phyloP scores from a whole-genome alignment of 441 rosid species.

The Adansonia rubrostipa region DNA sequence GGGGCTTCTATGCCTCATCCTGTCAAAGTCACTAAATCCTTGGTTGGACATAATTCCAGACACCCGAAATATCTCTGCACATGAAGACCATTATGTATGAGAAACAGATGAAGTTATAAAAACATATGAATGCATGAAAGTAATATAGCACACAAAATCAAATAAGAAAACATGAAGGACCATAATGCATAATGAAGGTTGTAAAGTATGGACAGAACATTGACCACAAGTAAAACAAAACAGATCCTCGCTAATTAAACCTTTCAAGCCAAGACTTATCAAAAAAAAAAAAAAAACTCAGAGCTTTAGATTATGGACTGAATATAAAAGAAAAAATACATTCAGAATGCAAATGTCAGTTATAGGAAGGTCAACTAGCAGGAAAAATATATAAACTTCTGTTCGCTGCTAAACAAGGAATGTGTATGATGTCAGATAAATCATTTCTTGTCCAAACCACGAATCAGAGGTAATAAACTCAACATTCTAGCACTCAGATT shows the following conservation, averaged over 20 bases:
- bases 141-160: neutral
- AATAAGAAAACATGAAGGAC: neutral
- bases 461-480: neutral
- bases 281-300: neutral
- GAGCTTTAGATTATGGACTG: neutral
- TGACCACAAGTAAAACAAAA: neutral
- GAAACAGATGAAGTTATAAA: neutral
- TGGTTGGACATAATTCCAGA: constrained; percentile 89
- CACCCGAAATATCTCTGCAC: constrained; percentile 79
- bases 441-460: neutral
- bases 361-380: neutral
- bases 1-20: constrained; percentile 89
- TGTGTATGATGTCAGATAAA: neutral
- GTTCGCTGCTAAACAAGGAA: neutral
- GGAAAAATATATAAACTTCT: neutral
- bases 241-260: neutral
- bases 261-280: neutral
- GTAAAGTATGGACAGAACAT: neutral
- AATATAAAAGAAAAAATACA: neutral
- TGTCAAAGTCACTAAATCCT: constrained; percentile 80
- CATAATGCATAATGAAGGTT: neutral
- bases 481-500: neutral
- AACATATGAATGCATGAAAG: neutral
- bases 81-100: neutral
- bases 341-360: neutral